These are phyloP conservation scores for Paracamarosporium sp. DNA, from an alignment of 2,329 filamentous ascomycete species.

Conservation along the genomic window DNA sequence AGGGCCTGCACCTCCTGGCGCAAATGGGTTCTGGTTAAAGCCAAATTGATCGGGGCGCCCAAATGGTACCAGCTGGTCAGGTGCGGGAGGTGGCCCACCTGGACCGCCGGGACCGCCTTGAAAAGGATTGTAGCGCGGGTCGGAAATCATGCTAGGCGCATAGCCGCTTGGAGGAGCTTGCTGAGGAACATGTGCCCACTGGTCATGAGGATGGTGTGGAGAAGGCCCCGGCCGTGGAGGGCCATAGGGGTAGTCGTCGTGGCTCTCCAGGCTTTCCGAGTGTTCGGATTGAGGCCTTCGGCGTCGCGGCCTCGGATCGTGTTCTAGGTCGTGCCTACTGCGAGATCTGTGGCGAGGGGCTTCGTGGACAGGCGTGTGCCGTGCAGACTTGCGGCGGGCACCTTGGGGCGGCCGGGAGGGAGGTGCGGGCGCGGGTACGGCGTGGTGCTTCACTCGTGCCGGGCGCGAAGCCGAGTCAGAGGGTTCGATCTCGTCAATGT, in stretches of 20 bases:
- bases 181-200: conserved; percentile 46
- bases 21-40: conserved; percentile 43
- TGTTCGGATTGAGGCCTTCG: conserved; percentile 44
- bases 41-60: conserved; percentile 47
- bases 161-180: conserved; percentile 43
- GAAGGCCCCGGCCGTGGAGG: conserved; percentile 31
- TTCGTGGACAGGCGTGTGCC: conserved; percentile 39
- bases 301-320: conserved; percentile 36
- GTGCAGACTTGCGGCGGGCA: conserved; percentile 49
- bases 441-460: conserved; percentile 42
- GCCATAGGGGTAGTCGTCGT: conserved; percentile 54
- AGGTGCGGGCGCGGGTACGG: conserved; percentile 33
- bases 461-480: conserved; percentile 58
- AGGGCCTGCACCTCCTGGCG: conserved; percentile 21
- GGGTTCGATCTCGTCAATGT: conserved; percentile 54
- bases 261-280: conserved; percentile 51
- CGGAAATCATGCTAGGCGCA: conserved; percentile 48
- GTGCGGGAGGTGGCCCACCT: conserved; percentile 25
- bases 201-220: conserved; percentile 43
- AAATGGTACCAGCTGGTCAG: conserved; percentile 40
- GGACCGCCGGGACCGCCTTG: conserved; percentile 14
- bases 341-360: conserved; percentile 40
- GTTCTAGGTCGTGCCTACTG: conserved; percentile 41
- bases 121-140: conserved; percentile 37
- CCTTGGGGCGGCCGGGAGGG: conserved; percentile 44